Evolutionary conservation across 202 grass and related monocot genomes (phyloP).

Genomic region (Setaria viridis): DNA sequence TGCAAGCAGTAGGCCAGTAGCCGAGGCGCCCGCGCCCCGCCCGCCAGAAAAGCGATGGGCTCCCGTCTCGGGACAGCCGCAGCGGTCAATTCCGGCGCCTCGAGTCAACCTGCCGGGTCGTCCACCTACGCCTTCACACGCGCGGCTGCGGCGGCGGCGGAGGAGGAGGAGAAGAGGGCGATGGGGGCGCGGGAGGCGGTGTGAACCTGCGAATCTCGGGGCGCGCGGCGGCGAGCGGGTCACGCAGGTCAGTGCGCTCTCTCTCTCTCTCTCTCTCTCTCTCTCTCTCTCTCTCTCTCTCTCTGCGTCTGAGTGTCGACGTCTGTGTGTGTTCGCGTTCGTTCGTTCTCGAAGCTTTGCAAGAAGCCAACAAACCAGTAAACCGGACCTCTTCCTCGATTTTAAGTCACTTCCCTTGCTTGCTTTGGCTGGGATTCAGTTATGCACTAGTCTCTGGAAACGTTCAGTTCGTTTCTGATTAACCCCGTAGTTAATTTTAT

Average conservation of each 20-base stretch:
- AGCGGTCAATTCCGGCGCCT: constrained; percentile 36
- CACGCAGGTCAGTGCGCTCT: not conserved
- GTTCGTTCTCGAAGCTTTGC: not conserved
- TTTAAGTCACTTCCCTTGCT: too few relatives aligned
- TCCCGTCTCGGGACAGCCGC: constrained; percentile 5
- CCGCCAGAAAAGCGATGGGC: constrained; percentile 39
- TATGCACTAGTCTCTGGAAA: not conserved
- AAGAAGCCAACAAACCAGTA: not conserved
- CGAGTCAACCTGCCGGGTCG: constrained; percentile 35
- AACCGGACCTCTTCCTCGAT: not conserved
- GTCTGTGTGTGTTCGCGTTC: not conserved
- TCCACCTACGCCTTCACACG: constrained; percentile 40
- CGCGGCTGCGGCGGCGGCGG: not conserved
- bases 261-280: not conserved
- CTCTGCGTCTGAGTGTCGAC: too few relatives aligned
- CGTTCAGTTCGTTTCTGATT: not conserved
- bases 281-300: not conserved
- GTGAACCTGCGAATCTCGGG: constrained; percentile 18
- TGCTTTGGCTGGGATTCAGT: constrained; percentile 11
- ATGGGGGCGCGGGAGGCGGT: not conserved
- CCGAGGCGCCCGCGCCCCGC: not conserved
- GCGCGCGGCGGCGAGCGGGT: not conserved
- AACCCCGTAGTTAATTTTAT: not conserved
- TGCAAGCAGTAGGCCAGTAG: too few relatives aligned
- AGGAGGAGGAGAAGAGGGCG: not conserved